phyloP scores from a whole-genome alignment of 164 flowering plant genomes.

The Nelumbo lutea region DNA sequence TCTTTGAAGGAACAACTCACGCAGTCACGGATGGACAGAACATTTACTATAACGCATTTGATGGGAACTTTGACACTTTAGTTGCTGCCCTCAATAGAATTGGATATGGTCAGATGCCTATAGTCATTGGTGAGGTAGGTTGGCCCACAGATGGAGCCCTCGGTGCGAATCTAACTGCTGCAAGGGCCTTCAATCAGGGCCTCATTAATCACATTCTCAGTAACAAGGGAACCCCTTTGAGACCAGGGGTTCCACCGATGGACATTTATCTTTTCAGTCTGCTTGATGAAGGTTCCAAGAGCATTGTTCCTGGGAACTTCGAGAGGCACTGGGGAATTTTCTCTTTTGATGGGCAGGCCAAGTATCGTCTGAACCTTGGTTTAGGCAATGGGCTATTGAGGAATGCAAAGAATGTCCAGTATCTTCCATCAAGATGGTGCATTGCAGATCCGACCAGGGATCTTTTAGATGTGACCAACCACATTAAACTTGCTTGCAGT shows the following conservation, averaged over 20 bases:
- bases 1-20: conserved; percentile 74
- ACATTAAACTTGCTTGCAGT: conserved; percentile 71
- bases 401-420: conserved; percentile 67
- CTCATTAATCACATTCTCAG: conserved; percentile 55
- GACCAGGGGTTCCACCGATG: conserved; percentile 71
- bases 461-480: conserved; percentile 51
- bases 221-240: conserved; percentile 80
- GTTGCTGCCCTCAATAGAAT: conserved; percentile 72
- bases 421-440: conserved; percentile 92
- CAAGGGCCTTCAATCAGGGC: conserved; percentile 82
- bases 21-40: conserved; percentile 73
- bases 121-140: conserved; percentile 84
- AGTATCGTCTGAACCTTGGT: conserved; percentile 71
- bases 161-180: conserved; percentile 73
- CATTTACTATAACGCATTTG: conserved; percentile 78
- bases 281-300: conserved; percentile 84
- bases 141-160: conserved; percentile 93
- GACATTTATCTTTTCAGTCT: conserved; percentile 83
- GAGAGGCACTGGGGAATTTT: conserved; percentile 98
- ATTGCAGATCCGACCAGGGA: conserved; percentile 69
- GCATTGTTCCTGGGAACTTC: conserved; percentile 71
- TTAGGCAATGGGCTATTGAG: conserved; percentile 49
- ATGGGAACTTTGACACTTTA: conserved; percentile 84
- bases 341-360: conserved; percentile 89
- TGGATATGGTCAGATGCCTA: conserved; percentile 79